Base-by-base conservation (phyloP, 2,329 filamentous ascomycete genomes). In the Colletotrichum truncatum region DNA sequence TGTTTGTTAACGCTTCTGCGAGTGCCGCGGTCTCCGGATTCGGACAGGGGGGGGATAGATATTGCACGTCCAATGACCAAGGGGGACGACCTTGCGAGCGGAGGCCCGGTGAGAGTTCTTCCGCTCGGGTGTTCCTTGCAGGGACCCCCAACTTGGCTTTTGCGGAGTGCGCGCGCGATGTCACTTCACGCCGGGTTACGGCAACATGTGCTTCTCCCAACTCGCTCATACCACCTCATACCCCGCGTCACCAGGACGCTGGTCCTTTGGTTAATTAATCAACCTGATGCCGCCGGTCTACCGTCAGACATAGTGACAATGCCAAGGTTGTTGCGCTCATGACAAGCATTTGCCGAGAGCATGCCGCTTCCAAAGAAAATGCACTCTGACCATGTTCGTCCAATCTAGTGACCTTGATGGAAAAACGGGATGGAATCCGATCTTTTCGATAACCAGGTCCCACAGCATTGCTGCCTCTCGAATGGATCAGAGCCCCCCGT, bases 351-450 rank as follows among this genome's bases (percentile, higher is more conserved):
- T 11, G 36, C 62, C 62, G 2, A 54, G 62, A 18, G 39, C 30
- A 41, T 57, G 56, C 57, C 16, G 49, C 18, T 60, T n/a, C 36
- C 12, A 8, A 8, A 12, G 10, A 18, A 36, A 21, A 34, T 51
- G 32, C 18, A 30, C 26, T 45, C 21, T n/a, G 49, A 21, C 51
- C 28, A 43, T 26, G 49, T 62, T 62, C 57, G 49, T 62, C 62
- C 58, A 55, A 56, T 62, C 12, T 46, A 16, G 23, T 6, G 8
- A 5, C 52, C 25, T 18, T 16, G 38, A 21, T 46, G 57, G 41
- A 51, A 39, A 25, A 11, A 10, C 62, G 41, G 62, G 49, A 65
- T 45, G 57, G 28, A 48, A 32, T 62, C 57, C 49, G 49, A 55
- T 51, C 49, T 30, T 49, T 34, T 43, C 26, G 59, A 5, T 12